phyloP scores from a whole-genome alignment of 2,329 filamentous ascomycete species.

The Penicillium digitatum region DNA sequence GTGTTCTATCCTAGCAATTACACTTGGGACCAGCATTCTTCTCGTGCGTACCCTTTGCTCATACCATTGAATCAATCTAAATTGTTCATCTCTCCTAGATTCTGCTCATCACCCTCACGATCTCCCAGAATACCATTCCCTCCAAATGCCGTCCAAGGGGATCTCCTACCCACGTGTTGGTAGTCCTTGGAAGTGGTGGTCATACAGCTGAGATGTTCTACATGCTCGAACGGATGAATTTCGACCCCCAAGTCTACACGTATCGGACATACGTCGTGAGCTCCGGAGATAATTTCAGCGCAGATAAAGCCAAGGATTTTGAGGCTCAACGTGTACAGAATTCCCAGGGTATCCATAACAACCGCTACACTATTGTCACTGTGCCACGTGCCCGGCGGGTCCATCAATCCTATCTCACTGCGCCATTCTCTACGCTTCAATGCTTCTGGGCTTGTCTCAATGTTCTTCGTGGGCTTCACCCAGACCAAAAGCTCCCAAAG shows the following conservation, averaged over 20 bases:
- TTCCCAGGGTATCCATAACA: constrained; percentile 12
- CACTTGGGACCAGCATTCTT: background rate
- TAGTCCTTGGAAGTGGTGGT: constrained; percentile 87
- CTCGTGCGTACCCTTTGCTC: background rate
- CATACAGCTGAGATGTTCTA: constrained; percentile 94
- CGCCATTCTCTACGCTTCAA: constrained; percentile 63
- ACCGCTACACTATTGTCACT: constrained; percentile 56
- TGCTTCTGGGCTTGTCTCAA: constrained; percentile 62
- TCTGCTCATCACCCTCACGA: constrained; percentile 23
- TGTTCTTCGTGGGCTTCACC: constrained; percentile 48
- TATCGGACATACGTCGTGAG: constrained; percentile 80
- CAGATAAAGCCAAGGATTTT: constrained; percentile 60
- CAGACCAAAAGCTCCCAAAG: constrained; percentile 29
- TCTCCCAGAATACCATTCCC: constrained; percentile 29
- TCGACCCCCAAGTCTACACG: constrained; percentile 47
- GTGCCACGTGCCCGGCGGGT: constrained; percentile 76
- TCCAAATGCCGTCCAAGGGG: constrained; percentile 29
- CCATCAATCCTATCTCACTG: constrained; percentile 73
- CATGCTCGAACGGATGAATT: constrained; percentile 63
- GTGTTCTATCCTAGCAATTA: background rate
- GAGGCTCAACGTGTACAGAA: constrained; percentile 44
- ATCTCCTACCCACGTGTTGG: constrained; percentile 59
- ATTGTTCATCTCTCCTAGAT: constrained; percentile 18
- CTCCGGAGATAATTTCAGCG: constrained; percentile 70
- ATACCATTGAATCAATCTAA: constrained; percentile 9